Evolutionary conservation across 1,139 yeast genomes (phyloP).

Genomic region (Hanseniaspora gamundiae): DNA sequence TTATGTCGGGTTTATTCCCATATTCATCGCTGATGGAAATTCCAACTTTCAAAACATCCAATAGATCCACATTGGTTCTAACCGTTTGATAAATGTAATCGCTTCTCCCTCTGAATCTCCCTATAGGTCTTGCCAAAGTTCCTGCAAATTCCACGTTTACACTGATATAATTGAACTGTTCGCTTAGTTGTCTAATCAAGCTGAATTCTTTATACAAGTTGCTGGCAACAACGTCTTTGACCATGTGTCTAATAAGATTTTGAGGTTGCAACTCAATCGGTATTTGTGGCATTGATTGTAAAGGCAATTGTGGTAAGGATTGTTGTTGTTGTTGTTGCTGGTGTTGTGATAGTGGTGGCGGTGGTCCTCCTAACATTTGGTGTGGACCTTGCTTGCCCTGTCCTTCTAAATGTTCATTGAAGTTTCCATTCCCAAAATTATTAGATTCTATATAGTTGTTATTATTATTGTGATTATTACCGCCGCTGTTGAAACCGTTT

Average conservation of each 20-base stretch:
- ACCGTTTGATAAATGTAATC: slow-evolving; percentile 95
- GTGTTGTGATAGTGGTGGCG: no score
- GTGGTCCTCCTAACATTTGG: not conserved
- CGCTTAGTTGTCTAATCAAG: slow-evolving; percentile 56
- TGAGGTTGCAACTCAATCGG: slow-evolving; percentile 13
- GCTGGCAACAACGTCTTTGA: slow-evolving; percentile 68
- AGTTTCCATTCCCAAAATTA: no score
- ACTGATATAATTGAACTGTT: slow-evolving; percentile 58
- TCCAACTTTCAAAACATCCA: slow-evolving; percentile 79
- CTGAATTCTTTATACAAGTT: slow-evolving; percentile 77
- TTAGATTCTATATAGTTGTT: not conserved
- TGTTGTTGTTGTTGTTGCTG: not conserved
- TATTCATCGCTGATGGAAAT: slow-evolving; percentile 70
- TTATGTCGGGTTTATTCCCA: slow-evolving; percentile 61
- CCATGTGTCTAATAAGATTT: slow-evolving; percentile 6
- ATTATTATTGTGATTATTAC: not conserved
- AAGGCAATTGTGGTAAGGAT: not conserved
- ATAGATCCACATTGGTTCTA: slow-evolving; percentile 78
- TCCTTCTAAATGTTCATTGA: no score
- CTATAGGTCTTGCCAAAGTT: slow-evolving; percentile 90
- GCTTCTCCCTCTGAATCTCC: slow-evolving; percentile 79
- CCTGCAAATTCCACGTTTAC: slow-evolving; percentile 93
- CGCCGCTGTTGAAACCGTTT: not conserved
- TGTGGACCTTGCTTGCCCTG: not conserved
- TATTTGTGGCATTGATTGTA: slow-evolving; percentile 1